A percentile compares a stretch with the other conserved stretches of the same genome.
Conservation (phyloP, 768 basidiomycete genomes). For the Tulasnella sp. region DNA sequence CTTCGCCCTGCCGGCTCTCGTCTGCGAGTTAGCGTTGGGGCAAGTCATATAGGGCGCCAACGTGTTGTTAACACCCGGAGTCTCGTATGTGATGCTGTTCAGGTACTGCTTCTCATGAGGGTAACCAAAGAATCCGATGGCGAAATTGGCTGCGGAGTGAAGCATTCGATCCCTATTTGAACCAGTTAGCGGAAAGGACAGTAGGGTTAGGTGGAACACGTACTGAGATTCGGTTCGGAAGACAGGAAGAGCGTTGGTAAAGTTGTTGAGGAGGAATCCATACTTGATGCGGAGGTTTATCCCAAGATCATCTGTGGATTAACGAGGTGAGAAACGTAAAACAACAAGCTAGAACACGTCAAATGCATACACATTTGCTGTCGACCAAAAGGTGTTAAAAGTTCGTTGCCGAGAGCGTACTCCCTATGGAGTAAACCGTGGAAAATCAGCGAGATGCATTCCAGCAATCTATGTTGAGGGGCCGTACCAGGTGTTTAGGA, state of each 20-base stretch:
- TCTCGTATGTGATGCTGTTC: slow-evolving; percentile 46
- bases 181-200: background rate
- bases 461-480: slow-evolving; percentile 51
- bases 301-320: slow-evolving; percentile 44
- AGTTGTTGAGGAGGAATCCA: slow-evolving; percentile 62
- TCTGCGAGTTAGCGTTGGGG: slow-evolving; percentile 56
- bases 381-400: slow-evolving; percentile 47
- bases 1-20: slow-evolving; percentile 59
- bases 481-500: slow-evolving; percentile 46
- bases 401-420: slow-evolving; percentile 86
- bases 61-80: slow-evolving; percentile 66
- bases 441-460: slow-evolving; percentile 52
- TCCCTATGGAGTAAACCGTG: slow-evolving; percentile 56
- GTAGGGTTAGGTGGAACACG: background rate
- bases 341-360: background rate
- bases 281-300: slow-evolving; percentile 57
- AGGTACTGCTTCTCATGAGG: slow-evolving; percentile 42
- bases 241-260: slow-evolving; percentile 46
- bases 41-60: slow-evolving; percentile 86
- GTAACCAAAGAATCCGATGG: slow-evolving; percentile 49
- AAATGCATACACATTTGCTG: slow-evolving; percentile 42
- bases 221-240: slow-evolving; percentile 47
- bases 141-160: slow-evolving; percentile 49
- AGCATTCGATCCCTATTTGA: slow-evolving; percentile 64
- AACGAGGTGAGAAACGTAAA: background rate